Percentiles rank a stretch among this genome's conserved stretches.
Evolutionary conservation across 768 basidiomycete species (phyloP).

Genomic region (Neoboletus subvelutipes): DNA sequence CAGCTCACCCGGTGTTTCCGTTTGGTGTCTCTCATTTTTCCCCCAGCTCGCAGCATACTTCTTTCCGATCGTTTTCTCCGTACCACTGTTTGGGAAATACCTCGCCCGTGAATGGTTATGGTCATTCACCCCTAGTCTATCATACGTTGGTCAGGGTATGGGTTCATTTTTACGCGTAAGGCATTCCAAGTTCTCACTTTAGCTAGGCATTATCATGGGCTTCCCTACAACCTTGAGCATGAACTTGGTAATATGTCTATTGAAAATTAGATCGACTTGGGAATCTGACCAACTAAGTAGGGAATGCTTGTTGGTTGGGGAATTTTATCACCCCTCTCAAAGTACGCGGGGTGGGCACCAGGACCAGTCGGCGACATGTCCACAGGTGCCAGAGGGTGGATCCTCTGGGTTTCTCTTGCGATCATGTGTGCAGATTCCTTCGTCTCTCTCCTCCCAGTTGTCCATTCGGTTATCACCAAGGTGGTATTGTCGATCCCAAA

Average conservation of each 20-base stretch:
- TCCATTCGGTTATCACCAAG: constrained; percentile 48
- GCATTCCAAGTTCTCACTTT: constrained; percentile 2
- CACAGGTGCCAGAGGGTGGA: constrained; percentile 91
- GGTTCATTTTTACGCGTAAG: background rate
- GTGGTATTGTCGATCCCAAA: constrained; percentile 32
- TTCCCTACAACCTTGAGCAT: constrained; percentile 92
- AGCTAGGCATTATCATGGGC: constrained; percentile 93
- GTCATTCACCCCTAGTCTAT: constrained; percentile 89
- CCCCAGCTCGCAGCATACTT: constrained; percentile 80
- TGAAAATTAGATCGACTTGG: background rate
- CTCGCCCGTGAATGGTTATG: constrained; percentile 89
- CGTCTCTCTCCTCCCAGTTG: constrained; percentile 79
- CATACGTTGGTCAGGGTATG: constrained; percentile 86
- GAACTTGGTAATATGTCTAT: constrained; percentile 63
- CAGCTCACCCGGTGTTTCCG: constrained; percentile 22
- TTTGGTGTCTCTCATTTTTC: constrained; percentile 2
- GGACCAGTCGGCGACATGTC: constrained; percentile 87
- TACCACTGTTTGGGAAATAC: constrained; percentile 82
- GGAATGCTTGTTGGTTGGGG: constrained; percentile 99
- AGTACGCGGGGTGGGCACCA: constrained; percentile 85
- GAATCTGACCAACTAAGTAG: constrained; percentile 36
- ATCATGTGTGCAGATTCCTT: constrained; percentile 95
- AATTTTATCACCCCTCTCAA: constrained; percentile 85
- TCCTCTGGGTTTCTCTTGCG: constrained; percentile 93
- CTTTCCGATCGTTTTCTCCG: constrained; percentile 83